Base-by-base conservation (phyloP, 1,284 basidiomycete species). In the Microstroma glucosiphilum region DNA sequence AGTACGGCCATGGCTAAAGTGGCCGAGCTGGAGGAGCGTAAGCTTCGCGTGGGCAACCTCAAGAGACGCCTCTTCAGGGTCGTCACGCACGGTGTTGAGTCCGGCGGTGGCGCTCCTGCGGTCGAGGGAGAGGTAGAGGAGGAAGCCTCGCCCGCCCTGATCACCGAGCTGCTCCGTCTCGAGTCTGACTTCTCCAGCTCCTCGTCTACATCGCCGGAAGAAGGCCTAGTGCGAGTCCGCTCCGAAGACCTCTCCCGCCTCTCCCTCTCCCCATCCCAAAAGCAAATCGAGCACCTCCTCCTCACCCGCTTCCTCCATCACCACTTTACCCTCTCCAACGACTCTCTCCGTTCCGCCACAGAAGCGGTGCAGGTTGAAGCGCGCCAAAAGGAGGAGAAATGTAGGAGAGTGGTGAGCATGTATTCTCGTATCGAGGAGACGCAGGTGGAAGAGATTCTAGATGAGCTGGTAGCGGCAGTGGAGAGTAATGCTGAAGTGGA, bases 371-470 rank as follows among this genome's bases (percentile, higher is more conserved):
- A 90, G 70, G 86, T 86, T 40, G 89, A 90, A 0, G 80, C 91
- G n/a, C 78, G 63, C 7, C 56, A 89, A 79, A 91, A 89, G 79
- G 89, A 92, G 75, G 88, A 88, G 69, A 87, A 90, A 80, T 96
- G 90, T 82, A 88, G 91, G 80, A 91, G 88, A 81, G 88, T 96
- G 64, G 89, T 97, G 21, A 87, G 91, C 23, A 82, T 94, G 59
- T 94, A 91, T 79, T 91, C 91, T 7, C 89, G 89, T 51, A 88
- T 92, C 58, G 85, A 90, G 1, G 84, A 91, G 56, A 90, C 93
- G 71, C 88, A 88, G 78, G 89, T 96, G 54, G 92, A 96, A 80
- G 86, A 87, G 73, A 89, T 91, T 86, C 83, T 94, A 57, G 90
- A 92, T 75, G 88, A 91, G 69, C 83, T 96, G 54, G 85, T 92